Evolutionary conservation across 441 rosid species (phyloP).

Genomic region (Adansonia madagascariensis): DNA sequence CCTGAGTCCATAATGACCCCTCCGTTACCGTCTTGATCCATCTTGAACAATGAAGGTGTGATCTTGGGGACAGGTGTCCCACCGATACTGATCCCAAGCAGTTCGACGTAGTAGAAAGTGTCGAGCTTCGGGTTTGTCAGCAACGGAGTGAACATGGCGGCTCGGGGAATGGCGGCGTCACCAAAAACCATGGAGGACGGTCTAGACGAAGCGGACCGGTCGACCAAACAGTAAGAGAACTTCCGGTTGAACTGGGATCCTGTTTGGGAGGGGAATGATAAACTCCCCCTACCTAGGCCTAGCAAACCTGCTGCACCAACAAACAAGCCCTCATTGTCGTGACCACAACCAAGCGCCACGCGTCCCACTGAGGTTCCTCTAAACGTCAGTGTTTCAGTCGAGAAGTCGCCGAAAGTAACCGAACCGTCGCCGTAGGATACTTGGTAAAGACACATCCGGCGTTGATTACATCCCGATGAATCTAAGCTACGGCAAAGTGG

Average conservation of each 20-base stretch:
- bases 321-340: slow-evolving; percentile 80
- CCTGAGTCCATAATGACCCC: slow-evolving; percentile 94
- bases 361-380: slow-evolving; percentile 53
- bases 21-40: slow-evolving; percentile 67
- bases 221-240: slow-evolving; percentile 85
- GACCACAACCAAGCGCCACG: slow-evolving; percentile 88
- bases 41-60: slow-evolving; percentile 66
- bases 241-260: slow-evolving; percentile 63
- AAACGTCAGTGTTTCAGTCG: slow-evolving; percentile 83
- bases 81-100: slow-evolving; percentile 85
- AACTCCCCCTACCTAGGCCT: slow-evolving; percentile 82
- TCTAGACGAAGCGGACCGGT: slow-evolving; percentile 67
- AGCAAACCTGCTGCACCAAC: slow-evolving; percentile 82
- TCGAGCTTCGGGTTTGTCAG: slow-evolving; percentile 75
- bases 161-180: slow-evolving; percentile 55
- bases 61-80: slow-evolving; percentile 70
- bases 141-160: slow-evolving; percentile 75
- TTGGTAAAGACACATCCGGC: slow-evolving; percentile 66
- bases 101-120: slow-evolving; percentile 81
- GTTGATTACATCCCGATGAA: slow-evolving; percentile 60
- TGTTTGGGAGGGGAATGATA: slow-evolving; percentile 77
- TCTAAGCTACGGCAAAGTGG: slow-evolving; percentile 67
- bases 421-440: slow-evolving; percentile 94
- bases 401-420: slow-evolving; percentile 72
- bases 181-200: slow-evolving; percentile 85